Evolutionary conservation across 768 basidiomycete genomes (phyloP), one percentile per base, ranked within the genome.

Genomic region (Paxillus involutus): DNA sequence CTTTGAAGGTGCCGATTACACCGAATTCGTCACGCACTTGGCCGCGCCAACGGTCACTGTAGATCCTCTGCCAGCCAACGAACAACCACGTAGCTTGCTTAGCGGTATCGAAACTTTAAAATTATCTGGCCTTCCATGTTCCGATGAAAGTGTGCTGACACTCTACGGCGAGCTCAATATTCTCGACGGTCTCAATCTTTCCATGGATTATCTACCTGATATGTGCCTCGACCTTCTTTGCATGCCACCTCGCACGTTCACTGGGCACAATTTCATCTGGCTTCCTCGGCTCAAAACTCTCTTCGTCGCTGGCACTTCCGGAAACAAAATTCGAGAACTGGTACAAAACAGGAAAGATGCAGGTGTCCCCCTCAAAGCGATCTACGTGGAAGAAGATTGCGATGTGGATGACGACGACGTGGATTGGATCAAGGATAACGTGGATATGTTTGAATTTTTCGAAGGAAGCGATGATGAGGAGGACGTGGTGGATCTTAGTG

Each of bases 231-330:
- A 57, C 12, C 30, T 57, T 48, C 52, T 73, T 32, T 24, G 17
- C 39, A 26, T 26, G 26, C n/a, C 32, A 6, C 48, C 57, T 1
- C 47, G 44, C 36, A 39, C 24, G 10, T 13, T 49, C 26, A 6
- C 40, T 2, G 53, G 54, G 30, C 53, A 46, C 19, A 41, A 46
- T 12, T 44, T 44, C 14, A 26, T 48, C 9, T 79, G 71, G 60
- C 79, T 84, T 40, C 86, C 86, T 30, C 72, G 74, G 44, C 74
- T 90, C 10, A 67, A 74, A 56, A 73, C 70, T 13, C 61, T 89
- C 44, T 75, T 68, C 32, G 77, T 81, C 6, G 69, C 75, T 7
- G 80, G 76, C 7, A 63, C 83, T 8, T 58, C 67, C 9, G 82
- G 79, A 1, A 2, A 47, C 2, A 47, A 62, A 24, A 66, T 89